phyloP scores from a whole-genome alignment of 2,329 filamentous ascomycete genomes.

The Periconia sp. region DNA sequence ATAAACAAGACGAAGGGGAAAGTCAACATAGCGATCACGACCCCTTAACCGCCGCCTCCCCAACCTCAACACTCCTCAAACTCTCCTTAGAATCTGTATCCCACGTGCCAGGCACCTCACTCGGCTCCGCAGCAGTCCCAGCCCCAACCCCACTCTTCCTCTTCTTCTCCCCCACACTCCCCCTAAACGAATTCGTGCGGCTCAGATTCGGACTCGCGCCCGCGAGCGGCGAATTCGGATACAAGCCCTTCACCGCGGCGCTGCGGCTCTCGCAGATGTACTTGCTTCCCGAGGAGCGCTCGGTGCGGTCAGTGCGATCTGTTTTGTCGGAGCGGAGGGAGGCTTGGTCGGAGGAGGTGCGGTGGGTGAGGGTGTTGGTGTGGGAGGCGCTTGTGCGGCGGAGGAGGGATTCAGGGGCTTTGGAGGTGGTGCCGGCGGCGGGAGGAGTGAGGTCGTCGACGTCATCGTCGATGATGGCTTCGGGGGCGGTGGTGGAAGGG shows the following conservation, averaged over 20 bases:
- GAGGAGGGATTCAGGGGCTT: conserved; percentile 16
- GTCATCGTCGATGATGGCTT: conserved; percentile 19
- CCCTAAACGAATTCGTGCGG: conserved; percentile 8
- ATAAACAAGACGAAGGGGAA: neutral
- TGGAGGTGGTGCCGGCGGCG: conserved; percentile 2
- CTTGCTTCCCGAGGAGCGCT: conserved; percentile 21
- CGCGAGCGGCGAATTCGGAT: conserved; percentile 34
- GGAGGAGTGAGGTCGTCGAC: conserved; percentile 15
- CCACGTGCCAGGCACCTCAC: conserved; percentile 1
- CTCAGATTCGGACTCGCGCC: conserved; percentile 8
- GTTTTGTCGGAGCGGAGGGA: conserved; percentile 9
- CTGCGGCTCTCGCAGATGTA: conserved; percentile 40
- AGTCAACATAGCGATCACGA: neutral
- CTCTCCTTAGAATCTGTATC: conserved; percentile 1
- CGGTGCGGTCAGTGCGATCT: conserved; percentile 20
- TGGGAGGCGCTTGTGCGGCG: conserved; percentile 26
- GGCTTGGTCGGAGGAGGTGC: conserved; percentile 12
- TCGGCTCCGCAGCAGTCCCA: neutral
- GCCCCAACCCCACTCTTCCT: conserved; percentile 1
- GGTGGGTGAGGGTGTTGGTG: conserved; percentile 30
- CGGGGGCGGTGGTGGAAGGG: conserved; percentile 17
- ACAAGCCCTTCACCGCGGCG: conserved; percentile 42
- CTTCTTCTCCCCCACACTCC: conserved; percentile 1
- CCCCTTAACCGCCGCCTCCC: neutral
- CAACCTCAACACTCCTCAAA: conserved; percentile 1